Conservation (phyloP, 1,284 basidiomycete species). For the Apiotrichum porosum region DNA sequence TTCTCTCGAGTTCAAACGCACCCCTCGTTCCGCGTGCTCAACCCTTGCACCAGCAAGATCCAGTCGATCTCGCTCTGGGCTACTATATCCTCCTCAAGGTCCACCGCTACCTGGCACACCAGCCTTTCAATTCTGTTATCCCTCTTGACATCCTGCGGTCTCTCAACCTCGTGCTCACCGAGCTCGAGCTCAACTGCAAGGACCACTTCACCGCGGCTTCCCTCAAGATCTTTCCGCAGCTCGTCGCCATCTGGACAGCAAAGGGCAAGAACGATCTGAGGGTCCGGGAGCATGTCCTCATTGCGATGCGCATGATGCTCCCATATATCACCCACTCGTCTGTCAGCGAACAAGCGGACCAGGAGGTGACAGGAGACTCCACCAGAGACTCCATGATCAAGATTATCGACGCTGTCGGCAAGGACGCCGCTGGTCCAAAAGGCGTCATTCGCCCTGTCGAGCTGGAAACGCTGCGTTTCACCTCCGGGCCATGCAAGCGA, state of each 20-base stretch:
- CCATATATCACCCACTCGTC: conserved; percentile 59
- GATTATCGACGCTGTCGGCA: not conserved
- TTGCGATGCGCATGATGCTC: conserved; percentile 64
- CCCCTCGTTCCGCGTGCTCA: conserved; percentile 24
- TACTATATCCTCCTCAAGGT: conserved; percentile 61
- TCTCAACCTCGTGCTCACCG: conserved; percentile 63
- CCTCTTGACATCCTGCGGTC: conserved; percentile 66
- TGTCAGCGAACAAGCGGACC: conserved; percentile 15
- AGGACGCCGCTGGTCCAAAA: conserved; percentile 53
- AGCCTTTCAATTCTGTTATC: conserved; percentile 62
- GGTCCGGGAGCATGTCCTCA: conserved; percentile 56
- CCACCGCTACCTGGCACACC: conserved; percentile 59
- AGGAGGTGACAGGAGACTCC: conserved; percentile 52
- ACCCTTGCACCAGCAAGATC: too few species aligned
- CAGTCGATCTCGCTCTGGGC: too few species aligned
- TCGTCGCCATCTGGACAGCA: conserved; percentile 68
- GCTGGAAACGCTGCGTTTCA: conserved; percentile 51
- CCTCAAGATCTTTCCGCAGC: conserved; percentile 57
- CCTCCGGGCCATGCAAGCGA: not conserved
- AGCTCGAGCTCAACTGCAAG: conserved; percentile 67
- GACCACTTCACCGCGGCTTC: conserved; percentile 60
- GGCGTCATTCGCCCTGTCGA: conserved; percentile 58
- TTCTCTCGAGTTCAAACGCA: conserved; percentile 56
- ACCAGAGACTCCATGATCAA: too few species aligned
- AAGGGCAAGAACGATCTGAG: conserved; percentile 62